Evolutionary conservation across 2,329 filamentous ascomycete genomes (phyloP), one percentile per base, ranked within the genome.

Genomic region (Botryotinia calthae): DNA sequence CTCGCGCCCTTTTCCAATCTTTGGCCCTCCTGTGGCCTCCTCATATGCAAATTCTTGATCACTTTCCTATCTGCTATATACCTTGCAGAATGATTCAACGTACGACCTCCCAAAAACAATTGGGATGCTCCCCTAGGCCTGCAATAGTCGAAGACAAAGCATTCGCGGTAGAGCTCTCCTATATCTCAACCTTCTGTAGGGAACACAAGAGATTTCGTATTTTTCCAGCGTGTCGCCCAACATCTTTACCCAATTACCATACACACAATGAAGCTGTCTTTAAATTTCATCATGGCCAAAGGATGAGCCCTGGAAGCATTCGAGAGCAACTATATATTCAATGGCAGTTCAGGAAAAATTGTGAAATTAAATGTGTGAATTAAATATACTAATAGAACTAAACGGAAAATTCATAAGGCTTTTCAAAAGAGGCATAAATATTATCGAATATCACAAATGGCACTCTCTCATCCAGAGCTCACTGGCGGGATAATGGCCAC

Each of bases 401-500:
- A 9, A 18, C n/a, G 14, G 9, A 51, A 22, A 28, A 48, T 68
- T 68, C 48, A 66, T 46, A 16, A 28, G 40, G 37, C 20, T 56
- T 56, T 44, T 25, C 37, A 37, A 42, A 40, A 25, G 34, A 34
- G 8, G 25, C 59, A 31, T 65, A 20, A 42, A 25, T 42, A n/a
- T 10, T 31, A 56, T 56, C n/a, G 37, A 25, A 31, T 18, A 68
- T 68, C 65, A 68, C 48, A 20, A 20, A 44, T 42, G 34, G 48
- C 48, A 42, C 65, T n/a, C 34, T 18, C 18, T 87, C 81, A 96
- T 7, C 93, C 93, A 54, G 93, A 94, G 84, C 93, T 97, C 76
- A 97, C 94, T 16, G 94, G 93, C 48, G 94, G 93, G 73, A 97
- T 95, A 51, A 97, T 91, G 59, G 92, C 94, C 72, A 97, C 93